Evolutionary conservation across 768 basidiomycete genomes (phyloP), one percentile per base, ranked within the genome.

Genomic region (Agrocybe praecox): DNA sequence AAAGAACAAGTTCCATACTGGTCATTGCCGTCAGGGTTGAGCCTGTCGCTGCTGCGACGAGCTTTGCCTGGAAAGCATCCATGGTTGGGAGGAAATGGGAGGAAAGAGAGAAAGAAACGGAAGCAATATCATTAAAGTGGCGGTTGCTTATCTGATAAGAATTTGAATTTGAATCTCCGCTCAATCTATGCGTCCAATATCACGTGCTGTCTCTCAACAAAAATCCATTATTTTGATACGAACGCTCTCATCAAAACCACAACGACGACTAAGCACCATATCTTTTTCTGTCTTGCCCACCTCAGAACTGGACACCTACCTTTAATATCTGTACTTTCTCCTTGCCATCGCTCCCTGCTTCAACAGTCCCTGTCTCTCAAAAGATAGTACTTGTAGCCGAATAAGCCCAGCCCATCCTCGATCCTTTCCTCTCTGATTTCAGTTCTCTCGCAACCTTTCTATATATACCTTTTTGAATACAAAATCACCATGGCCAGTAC

Each of bases 11-110:
- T 12, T 10, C 5, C 85, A 36, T 67, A 91, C 92, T 94, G 7
- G 92, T 92, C 34, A 94, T 73, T 4, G 90, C 90, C 12, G 92
- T 94, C 73, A 94, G 67, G 26, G 87, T 86, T 14, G 92, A 88
- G 49, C 92, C 92, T 44, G 85, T 82, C 33, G 89, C 85, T 1
- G 90, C 92, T 19, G 90, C 92, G 65, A 88, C 76, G 66, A 92
- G 78, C 72, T 93, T 93, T 63, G 92, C 92, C 56, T 85, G 76
- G 69, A 90, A 85, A 51, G 85, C 81, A 62, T 90, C 86, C 90
- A 92, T 89, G 72, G 59, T 55, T 46, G 53, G 56, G 48, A 57
- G 47, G 42, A 40, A 34, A 48, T 49, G 52, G 48, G 46, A 19
- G 54, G 48, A 24, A 22, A 29, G 32, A 49, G 34, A 49, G 57